phyloP scores from a whole-genome alignment of 305 asterid species.

The Fraxinus velutina region DNA sequence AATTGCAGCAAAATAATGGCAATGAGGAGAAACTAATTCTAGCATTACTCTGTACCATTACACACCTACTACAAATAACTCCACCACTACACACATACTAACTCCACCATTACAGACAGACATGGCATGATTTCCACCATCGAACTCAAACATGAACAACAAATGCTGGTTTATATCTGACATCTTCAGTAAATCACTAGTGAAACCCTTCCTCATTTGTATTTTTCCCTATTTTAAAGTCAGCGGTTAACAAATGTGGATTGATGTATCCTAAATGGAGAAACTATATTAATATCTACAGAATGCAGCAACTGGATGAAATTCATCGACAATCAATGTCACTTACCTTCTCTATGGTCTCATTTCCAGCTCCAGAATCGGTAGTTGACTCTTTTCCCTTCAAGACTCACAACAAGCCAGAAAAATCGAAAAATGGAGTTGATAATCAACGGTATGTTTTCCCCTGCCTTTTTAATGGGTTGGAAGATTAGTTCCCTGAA shows the following conservation, averaged over 20 bases:
- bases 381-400: slow-evolving; percentile 79
- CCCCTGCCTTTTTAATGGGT: slow-evolving; percentile 20
- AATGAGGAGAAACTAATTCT: too few relatives aligned
- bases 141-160: too few relatives aligned
- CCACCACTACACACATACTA: too few relatives aligned
- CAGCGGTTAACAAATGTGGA: not conserved
- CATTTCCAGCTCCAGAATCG: slow-evolving; percentile 84
- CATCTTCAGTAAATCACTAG: not conserved
- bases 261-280: not conserved
- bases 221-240: not conserved
- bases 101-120: too few relatives aligned
- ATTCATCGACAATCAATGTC: slow-evolving; percentile 82
- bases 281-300: not conserved
- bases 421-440: slow-evolving; percentile 36
- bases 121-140: too few relatives aligned
- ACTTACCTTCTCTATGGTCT: slow-evolving; percentile 57
- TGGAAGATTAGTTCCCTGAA: not conserved
- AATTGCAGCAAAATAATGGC: too few relatives aligned
- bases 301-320: slow-evolving; percentile 78
- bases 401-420: slow-evolving; percentile 53
- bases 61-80: too few relatives aligned
- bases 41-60: too few relatives aligned
- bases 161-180: not conserved
- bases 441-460: slow-evolving; percentile 61
- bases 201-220: not conserved